phyloP scores from a whole-genome alignment of 345 rosid genomes.

The Heritiera littoralis region DNA sequence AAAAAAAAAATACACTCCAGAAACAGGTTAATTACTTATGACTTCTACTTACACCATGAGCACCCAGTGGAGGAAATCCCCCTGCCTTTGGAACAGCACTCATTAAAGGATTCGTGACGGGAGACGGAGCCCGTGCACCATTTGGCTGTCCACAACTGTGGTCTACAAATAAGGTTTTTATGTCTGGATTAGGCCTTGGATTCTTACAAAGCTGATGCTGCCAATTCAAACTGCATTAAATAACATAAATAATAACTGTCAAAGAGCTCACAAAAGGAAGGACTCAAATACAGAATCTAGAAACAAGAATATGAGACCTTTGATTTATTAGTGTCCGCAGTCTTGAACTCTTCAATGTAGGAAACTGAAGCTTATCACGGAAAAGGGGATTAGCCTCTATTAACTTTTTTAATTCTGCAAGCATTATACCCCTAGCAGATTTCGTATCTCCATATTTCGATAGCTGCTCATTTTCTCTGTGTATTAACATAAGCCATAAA shows the following conservation, averaged over 20 bases:
- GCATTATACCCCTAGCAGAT: conserved; percentile 84
- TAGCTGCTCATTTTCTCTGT: conserved; percentile 83
- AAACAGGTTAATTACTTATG: background rate
- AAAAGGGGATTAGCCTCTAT: conserved; percentile 86
- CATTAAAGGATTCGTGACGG: conserved; percentile 76
- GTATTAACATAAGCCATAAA: conserved; percentile 26
- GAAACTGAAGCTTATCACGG: conserved; percentile 91
- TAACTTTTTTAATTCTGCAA: conserved; percentile 75
- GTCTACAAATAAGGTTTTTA: conserved; percentile 79
- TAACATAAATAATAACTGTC: conserved; percentile 20
- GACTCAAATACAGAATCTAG: background rate
- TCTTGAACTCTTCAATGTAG: conserved; percentile 76
- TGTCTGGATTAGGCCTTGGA: conserved; percentile 81
- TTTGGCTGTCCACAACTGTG: conserved; percentile 74
- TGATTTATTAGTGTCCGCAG: conserved; percentile 79
- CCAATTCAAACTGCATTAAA: conserved; percentile 73
- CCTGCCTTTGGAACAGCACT: conserved; percentile 61
- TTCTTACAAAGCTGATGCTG: conserved; percentile 87
- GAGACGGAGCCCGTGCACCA: conserved; percentile 74
- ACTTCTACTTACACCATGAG: conserved; percentile 64
- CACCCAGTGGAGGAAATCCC: conserved; percentile 56
- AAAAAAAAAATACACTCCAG: conserved; percentile 22
- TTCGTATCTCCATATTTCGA: conserved; percentile 85
- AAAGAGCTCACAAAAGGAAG: conserved; percentile 19
- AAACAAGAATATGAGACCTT: conserved; percentile 46